phyloP scores from a whole-genome alignment of 352 stramenopile genomes.

The Phytophthora pistaciae region DNA sequence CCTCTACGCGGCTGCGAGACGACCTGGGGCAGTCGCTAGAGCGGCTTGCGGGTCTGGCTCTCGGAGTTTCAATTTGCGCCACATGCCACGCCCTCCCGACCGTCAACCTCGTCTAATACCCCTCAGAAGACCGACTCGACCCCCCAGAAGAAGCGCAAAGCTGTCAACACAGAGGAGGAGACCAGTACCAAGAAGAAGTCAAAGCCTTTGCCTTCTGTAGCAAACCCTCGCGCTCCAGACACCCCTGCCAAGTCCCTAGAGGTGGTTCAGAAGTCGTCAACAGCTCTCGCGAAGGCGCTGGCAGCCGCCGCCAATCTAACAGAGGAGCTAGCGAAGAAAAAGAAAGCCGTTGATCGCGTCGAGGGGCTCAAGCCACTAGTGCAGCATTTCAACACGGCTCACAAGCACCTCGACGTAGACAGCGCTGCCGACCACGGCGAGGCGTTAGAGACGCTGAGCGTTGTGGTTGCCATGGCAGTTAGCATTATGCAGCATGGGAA shows the following conservation, averaged over 20 bases:
- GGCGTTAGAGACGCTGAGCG: constrained; percentile 4
- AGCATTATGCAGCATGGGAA: constrained; percentile 18
- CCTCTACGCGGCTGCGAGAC: too few relatives aligned
- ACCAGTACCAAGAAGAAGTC: too few relatives aligned
- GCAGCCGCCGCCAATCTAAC: background rate
- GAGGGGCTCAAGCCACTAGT: constrained; percentile 9
- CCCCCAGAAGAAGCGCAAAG: too few relatives aligned
- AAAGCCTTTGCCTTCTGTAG: too few relatives aligned
- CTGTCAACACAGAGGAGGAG: too few relatives aligned
- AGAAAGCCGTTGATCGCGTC: constrained; percentile 15
- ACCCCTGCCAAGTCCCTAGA: background rate
- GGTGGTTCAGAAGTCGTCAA: background rate
- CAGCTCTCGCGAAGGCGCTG: constrained; percentile 2
- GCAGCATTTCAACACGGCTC: constrained; percentile 13
- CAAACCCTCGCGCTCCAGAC: too few relatives aligned
- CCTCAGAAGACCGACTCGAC: too few relatives aligned
- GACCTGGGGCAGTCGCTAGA: too few relatives aligned
- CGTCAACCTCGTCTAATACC: too few relatives aligned
- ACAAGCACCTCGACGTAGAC: constrained; percentile 8
- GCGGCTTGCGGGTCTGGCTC: too few relatives aligned
- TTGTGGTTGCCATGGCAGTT: constrained; percentile 5
- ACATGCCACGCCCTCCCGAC: too few relatives aligned
- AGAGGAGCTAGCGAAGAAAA: constrained; percentile 15
- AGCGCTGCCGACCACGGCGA: constrained; percentile 7
- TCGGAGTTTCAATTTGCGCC: too few relatives aligned